These are phyloP conservation scores for Saturnispora sanitii DNA, from an alignment of 805 yeast genomes.

Conservation along the genomic window DNA sequence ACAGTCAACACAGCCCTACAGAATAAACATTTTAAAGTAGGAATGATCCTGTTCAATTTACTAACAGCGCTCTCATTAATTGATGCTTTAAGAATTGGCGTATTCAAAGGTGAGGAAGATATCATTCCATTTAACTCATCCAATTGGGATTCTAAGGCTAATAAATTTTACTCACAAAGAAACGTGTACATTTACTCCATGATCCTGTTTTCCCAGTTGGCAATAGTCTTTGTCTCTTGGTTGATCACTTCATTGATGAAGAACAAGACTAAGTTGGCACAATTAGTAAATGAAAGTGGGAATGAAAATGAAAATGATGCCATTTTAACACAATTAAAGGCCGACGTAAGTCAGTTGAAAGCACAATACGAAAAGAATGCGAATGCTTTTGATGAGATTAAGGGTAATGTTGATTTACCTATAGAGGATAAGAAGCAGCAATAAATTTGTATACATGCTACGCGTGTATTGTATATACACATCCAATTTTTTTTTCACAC, in stretches of 20 bases:
- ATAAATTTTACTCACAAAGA: conserved; percentile 47
- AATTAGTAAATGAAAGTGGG: conserved; percentile 12
- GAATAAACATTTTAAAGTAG: conserved; percentile 5
- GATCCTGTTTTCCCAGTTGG: conserved; percentile 36
- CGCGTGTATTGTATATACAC: too few relatives aligned
- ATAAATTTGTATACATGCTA: too few relatives aligned
- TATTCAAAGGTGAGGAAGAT: conserved; percentile 11
- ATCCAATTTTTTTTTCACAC: too few relatives aligned
- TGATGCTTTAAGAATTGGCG: conserved; percentile 31
- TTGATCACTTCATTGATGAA: conserved; percentile 37
- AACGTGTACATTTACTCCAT: conserved; percentile 49
- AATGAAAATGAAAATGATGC: conserved; percentile 21
- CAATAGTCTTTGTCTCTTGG: conserved; percentile 35
- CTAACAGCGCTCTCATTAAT: conserved; percentile 36
- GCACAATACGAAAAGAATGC: conserved; percentile 19
- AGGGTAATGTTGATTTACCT: background rate
- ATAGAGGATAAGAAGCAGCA: background rate
- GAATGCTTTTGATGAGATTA: conserved; percentile 16
- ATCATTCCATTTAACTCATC: conserved; percentile 13
- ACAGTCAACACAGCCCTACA: background rate
- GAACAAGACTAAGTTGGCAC: conserved; percentile 22
- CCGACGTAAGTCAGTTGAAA: conserved; percentile 10
- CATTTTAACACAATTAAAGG: conserved; percentile 21
- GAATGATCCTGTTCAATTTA: conserved; percentile 2
- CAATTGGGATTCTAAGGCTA: conserved; percentile 30